Evolutionary conservation across 352 stramenopile species (phyloP).

Genomic region (Globisporangium canariense): DNA sequence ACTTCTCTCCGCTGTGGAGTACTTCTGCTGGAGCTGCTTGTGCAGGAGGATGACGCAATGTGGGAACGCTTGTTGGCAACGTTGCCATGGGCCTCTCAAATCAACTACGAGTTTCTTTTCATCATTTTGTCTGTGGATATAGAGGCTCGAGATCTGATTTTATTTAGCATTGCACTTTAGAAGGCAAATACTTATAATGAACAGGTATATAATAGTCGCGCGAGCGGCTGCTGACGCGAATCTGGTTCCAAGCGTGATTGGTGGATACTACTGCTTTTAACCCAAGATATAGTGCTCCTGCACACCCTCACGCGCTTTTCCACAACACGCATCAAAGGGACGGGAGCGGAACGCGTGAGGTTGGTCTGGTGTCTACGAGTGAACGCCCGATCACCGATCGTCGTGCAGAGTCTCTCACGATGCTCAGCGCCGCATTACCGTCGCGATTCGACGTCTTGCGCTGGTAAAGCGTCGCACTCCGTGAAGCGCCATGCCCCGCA

Average conservation of each 20-base stretch:
- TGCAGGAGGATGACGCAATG: conserved; percentile 9
- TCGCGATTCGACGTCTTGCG: background rate
- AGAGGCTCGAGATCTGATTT: too few species aligned
- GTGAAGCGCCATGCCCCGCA: background rate
- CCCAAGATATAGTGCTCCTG: background rate
- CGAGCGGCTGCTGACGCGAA: background rate
- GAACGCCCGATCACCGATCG: background rate
- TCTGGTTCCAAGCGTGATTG: background rate
- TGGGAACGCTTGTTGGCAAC: background rate
- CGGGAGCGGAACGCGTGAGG: background rate
- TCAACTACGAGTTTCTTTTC: too few species aligned
- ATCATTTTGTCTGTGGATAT: background rate
- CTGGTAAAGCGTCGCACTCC: background rate
- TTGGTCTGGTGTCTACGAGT: background rate
- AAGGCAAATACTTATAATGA: background rate
- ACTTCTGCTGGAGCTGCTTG: background rate
- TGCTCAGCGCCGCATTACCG: background rate
- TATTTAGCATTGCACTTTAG: too few species aligned
- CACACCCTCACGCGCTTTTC: background rate
- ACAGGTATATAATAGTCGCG: background rate
- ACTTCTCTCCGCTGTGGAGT: background rate
- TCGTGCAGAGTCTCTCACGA: background rate
- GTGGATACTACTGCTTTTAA: background rate
- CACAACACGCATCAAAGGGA: background rate
- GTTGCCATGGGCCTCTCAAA: background rate